phyloP scores from a whole-genome alignment of 306 rosid species.

The Abrus precatorius region DNA sequence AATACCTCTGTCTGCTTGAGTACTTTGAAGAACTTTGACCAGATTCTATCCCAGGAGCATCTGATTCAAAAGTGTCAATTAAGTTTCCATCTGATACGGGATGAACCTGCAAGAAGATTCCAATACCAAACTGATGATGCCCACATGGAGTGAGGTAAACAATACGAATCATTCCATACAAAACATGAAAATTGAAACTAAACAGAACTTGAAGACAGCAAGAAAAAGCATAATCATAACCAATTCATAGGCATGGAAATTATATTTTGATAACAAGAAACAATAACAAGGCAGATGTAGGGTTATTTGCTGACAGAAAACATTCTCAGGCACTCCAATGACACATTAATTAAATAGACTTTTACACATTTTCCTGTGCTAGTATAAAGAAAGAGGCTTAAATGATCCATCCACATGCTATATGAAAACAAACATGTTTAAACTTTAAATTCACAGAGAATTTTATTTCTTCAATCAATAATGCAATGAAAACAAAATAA shows the following conservation, averaged over 20 bases:
- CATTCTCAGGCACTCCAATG: slow-evolving; percentile 13
- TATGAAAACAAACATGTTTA: slow-evolving; percentile 35
- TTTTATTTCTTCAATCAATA: background rate
- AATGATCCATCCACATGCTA: slow-evolving; percentile 27
- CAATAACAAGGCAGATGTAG: slow-evolving; percentile 30
- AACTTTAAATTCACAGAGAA: slow-evolving; percentile 11
- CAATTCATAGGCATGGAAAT: slow-evolving; percentile 10
- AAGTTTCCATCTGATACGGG: slow-evolving; percentile 67
- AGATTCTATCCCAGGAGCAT: slow-evolving; percentile 58
- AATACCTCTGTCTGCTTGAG: slow-evolving; percentile 71
- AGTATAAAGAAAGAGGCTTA: slow-evolving; percentile 4
- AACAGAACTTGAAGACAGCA: slow-evolving; percentile 17
- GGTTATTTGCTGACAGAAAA: slow-evolving; percentile 26
- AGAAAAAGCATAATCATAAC: background rate
- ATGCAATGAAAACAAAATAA: slow-evolving; percentile 19
- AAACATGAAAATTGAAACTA: slow-evolving; percentile 36
- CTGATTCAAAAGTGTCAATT: slow-evolving; percentile 56
- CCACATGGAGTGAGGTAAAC: slow-evolving; percentile 13
- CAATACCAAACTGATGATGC: slow-evolving; percentile 42
- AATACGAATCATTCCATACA: slow-evolving; percentile 9
- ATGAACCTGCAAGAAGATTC: slow-evolving; percentile 74
- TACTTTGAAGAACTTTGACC: slow-evolving; percentile 66
- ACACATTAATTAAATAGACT: slow-evolving; percentile 31
- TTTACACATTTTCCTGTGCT: background rate
- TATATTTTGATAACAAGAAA: background rate